Evolutionary conservation across 345 rosid genomes (phyloP).

Genomic region (Ricinus communis): DNA sequence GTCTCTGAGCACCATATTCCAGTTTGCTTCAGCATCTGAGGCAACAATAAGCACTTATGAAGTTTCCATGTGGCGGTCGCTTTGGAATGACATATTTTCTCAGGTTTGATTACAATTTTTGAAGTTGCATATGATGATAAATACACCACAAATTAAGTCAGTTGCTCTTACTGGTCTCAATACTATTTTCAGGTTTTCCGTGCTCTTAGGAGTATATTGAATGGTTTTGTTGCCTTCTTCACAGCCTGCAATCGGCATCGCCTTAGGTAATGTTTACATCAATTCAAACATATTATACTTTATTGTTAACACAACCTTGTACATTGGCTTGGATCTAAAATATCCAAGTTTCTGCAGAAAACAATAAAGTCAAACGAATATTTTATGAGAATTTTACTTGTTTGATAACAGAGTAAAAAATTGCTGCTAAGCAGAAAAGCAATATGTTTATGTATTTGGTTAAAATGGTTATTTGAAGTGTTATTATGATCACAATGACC

Average conservation of each 20-base stretch:
- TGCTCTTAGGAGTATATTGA: constrained; percentile 81
- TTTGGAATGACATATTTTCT: constrained; percentile 97
- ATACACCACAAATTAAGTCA: not conserved
- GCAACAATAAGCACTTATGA: constrained; percentile 55
- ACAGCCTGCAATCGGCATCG: constrained; percentile 96
- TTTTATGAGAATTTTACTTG: too few species aligned
- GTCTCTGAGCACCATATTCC: constrained; percentile 49
- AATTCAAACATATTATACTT: not conserved
- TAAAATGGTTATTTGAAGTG: too few species aligned
- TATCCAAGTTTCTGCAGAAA: not conserved
- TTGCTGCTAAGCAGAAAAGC: too few species aligned
- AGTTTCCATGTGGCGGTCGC: constrained; percentile 85
- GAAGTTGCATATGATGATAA: not conserved
- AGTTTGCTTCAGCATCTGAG: constrained; percentile 62
- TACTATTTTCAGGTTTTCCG: constrained; percentile 69
- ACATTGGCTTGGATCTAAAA: not conserved
- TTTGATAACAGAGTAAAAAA: too few species aligned
- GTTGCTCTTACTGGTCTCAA: constrained; percentile 19
- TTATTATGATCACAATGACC: too few species aligned
- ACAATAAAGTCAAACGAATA: too few species aligned
- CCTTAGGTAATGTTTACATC: constrained; percentile 58
- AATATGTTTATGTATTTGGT: too few species aligned
- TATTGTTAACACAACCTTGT: not conserved
- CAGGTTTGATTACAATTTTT: constrained; percentile 46
- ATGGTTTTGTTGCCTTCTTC: constrained; percentile 88